These are phyloP conservation scores for Dactylis glomerata DNA, from an alignment of 176 grass and related monocot species.

Conservation along the genomic window DNA sequence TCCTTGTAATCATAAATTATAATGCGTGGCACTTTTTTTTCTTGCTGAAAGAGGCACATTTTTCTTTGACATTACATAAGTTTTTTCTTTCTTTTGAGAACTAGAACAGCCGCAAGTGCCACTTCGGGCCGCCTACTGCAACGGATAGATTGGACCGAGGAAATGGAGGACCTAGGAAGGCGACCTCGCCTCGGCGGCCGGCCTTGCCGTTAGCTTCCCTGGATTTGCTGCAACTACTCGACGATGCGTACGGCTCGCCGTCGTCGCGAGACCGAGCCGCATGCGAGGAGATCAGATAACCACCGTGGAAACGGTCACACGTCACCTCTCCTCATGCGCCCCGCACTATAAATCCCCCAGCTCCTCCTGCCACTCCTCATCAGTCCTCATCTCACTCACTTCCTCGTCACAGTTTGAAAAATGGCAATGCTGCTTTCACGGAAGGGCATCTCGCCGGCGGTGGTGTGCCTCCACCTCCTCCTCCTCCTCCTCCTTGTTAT, in stretches of 20 bases:
- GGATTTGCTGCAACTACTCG: neutral
- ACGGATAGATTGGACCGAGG: too few species aligned
- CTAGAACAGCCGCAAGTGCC: too few species aligned
- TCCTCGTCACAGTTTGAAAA: neutral
- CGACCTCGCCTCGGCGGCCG: too few species aligned
- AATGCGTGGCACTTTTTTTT: too few species aligned
- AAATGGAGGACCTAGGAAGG: too few species aligned
- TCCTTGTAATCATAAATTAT: too few species aligned
- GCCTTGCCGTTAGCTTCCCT: neutral
- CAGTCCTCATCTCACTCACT: neutral
- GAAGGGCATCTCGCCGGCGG: conserved; percentile 16
- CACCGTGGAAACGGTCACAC: neutral
- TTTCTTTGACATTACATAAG: too few species aligned
- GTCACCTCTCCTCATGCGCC: neutral
- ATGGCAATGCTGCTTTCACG: neutral
- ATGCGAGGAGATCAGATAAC: neutral
- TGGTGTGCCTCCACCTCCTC: neutral
- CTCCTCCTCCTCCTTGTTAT: conserved; percentile 16
- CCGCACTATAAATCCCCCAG: neutral
- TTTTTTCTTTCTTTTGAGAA: too few species aligned
- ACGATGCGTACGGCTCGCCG: neutral
- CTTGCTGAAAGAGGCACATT: too few species aligned
- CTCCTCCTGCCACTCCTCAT: neutral
- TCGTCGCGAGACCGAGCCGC: neutral
- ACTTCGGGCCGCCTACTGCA: too few species aligned